phyloP scores from a whole-genome alignment of 129 eudicot genomes.

The Chrysanthemum lavandulifolium region DNA sequence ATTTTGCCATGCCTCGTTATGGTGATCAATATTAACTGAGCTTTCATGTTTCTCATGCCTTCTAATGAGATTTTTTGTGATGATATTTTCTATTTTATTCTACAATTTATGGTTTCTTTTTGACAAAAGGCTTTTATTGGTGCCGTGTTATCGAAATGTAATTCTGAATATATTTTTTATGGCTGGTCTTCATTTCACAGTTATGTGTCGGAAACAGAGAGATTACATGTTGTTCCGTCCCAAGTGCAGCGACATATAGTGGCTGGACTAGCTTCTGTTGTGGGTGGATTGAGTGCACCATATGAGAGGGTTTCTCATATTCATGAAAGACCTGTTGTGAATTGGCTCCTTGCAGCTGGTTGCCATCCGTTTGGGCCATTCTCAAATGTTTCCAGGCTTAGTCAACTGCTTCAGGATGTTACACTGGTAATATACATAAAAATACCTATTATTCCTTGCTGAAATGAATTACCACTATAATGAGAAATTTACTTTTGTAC shows the following conservation, averaged over 20 bases:
- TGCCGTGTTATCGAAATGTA: neutral
- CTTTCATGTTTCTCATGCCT: neutral
- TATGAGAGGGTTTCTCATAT: slow-evolving; percentile 91
- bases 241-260: slow-evolving; percentile 92
- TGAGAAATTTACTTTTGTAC: too few species aligned
- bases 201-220: slow-evolving; percentile 8
- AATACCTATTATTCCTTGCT: too few species aligned
- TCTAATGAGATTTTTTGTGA: neutral
- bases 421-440: slow-evolving; percentile 57
- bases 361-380: slow-evolving; percentile 99
- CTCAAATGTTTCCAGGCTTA: slow-evolving; percentile 77
- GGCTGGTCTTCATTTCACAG: neutral
- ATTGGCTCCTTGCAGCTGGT: slow-evolving; percentile 97
- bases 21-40: neutral
- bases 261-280: slow-evolving; percentile 93
- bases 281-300: slow-evolving; percentile 97
- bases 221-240: slow-evolving; percentile 84
- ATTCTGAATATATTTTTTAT: neutral
- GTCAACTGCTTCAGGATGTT: slow-evolving; percentile 92
- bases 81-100: neutral
- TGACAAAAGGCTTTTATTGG: too few species aligned
- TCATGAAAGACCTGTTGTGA: slow-evolving; percentile 91
- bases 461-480: too few species aligned
- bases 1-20: neutral
- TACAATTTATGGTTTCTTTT: neutral